Evolutionary conservation across 345 rosid genomes (phyloP).

Genomic region (Camelina hispida): DNA sequence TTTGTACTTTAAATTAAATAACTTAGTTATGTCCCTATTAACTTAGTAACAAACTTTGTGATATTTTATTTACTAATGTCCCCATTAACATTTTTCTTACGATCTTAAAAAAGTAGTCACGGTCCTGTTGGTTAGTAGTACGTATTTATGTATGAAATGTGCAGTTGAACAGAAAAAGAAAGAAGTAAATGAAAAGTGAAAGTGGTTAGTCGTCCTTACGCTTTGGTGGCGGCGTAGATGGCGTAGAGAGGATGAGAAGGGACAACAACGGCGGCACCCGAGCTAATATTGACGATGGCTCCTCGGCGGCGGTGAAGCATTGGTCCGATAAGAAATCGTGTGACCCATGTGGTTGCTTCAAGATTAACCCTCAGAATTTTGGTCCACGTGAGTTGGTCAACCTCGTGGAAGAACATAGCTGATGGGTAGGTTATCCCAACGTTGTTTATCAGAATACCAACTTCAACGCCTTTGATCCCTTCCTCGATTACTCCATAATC

Average conservation of each 20-base stretch:
- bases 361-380: constrained; percentile 68
- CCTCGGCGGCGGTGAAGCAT: constrained; percentile 77
- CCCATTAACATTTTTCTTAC: neutral
- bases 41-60: neutral
- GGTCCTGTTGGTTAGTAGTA: neutral
- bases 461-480: constrained; percentile 56
- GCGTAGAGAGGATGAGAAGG: constrained; percentile 96
- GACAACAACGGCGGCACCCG: constrained; percentile 81
- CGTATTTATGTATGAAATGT: neutral
- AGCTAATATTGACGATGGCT: constrained; percentile 80
- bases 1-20: no score
- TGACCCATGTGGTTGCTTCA: constrained; percentile 64
- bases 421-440: constrained; percentile 81
- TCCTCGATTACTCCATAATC: constrained; percentile 53
- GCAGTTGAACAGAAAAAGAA: neutral
- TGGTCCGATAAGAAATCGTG: constrained; percentile 59
- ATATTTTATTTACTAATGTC: neutral
- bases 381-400: constrained; percentile 73
- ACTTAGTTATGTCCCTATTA: neutral
- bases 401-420: constrained; percentile 84
- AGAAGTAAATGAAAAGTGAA: neutral
- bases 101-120: neutral
- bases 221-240: constrained; percentile 93
- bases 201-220: constrained; percentile 53
- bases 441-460: constrained; percentile 81